phyloP scores from a whole-genome alignment of 306 rosid species.

The Mimosa pudica region DNA sequence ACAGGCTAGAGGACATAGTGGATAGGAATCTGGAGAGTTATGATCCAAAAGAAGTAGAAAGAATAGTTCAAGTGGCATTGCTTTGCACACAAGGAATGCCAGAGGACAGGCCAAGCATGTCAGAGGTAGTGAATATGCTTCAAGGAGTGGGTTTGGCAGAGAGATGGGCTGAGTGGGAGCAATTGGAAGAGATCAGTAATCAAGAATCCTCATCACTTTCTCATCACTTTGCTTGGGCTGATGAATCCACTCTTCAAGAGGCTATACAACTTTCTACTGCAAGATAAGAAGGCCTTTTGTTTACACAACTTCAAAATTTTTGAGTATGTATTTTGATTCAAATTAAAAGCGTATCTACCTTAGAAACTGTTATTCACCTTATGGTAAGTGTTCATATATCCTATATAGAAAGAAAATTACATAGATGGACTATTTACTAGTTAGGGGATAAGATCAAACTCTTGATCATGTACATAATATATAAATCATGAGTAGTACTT shows the following conservation, averaged over 20 bases:
- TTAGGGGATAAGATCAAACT: not conserved
- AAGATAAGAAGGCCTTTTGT: conserved; percentile 40
- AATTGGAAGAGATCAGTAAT: conserved; percentile 48
- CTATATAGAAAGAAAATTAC: not conserved
- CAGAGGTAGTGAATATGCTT: conserved; percentile 52
- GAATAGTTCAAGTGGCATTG: conserved; percentile 56
- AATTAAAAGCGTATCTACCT: not conserved
- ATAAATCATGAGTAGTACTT: not conserved
- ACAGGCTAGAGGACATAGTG: conserved; percentile 64
- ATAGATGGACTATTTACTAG: not conserved
- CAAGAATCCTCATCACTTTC: conserved; percentile 33
- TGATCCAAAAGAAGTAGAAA: conserved; percentile 52
- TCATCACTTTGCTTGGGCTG: conserved; percentile 41
- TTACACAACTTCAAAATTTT: not conserved
- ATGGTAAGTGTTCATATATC: not conserved
- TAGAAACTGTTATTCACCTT: not conserved
- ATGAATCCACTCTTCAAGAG: conserved; percentile 33
- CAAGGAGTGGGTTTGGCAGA: conserved; percentile 57
- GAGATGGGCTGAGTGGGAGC: conserved; percentile 73
- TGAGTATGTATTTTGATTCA: not conserved
- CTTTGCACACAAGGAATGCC: conserved; percentile 69
- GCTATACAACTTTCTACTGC: conserved; percentile 61
- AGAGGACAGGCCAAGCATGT: conserved; percentile 63
- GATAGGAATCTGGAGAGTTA: conserved; percentile 55
- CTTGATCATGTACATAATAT: not conserved